A percentile compares a stretch with the other conserved stretches of the same genome.
These are phyloP conservation scores for Cinnamomum micranthum DNA, from an alignment of 164 flowering plant species.

Conservation along the genomic window DNA sequence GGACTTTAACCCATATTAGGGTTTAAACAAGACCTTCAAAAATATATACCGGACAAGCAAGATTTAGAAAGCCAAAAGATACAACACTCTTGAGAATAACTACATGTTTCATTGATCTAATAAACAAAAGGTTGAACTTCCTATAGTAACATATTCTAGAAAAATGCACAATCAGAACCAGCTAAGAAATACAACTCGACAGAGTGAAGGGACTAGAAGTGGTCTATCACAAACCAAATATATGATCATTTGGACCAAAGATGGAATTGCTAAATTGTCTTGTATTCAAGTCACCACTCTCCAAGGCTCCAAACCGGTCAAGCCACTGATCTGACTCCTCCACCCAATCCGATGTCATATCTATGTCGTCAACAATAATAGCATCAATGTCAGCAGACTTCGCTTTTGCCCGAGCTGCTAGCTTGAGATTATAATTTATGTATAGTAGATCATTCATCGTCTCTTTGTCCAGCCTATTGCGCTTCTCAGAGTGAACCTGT, in stretches of 20 bases:
- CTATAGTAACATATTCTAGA: too few relatives aligned
- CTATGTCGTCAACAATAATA: constrained; percentile 73
- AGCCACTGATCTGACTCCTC: constrained; percentile 94
- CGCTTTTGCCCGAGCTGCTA: constrained; percentile 46
- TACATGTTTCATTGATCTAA: too few relatives aligned
- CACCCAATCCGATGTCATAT: constrained; percentile 97
- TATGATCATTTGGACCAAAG: constrained; percentile 54
- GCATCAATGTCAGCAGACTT: constrained; percentile 60
- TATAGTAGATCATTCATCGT: constrained; percentile 66
- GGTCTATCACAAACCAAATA: constrained; percentile 46
- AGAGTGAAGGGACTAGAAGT: too few relatives aligned
- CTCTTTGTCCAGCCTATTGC: constrained; percentile 81
- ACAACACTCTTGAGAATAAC: too few relatives aligned
- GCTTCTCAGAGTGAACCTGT: constrained; percentile 79
- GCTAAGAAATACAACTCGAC: too few relatives aligned
- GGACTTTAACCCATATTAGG: too few relatives aligned
- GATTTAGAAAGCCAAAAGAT: too few relatives aligned
- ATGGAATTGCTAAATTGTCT: constrained; percentile 65
- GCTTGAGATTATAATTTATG: constrained; percentile 72
- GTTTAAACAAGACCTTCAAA: too few relatives aligned
- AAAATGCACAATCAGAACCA: too few relatives aligned
- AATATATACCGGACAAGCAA: too few relatives aligned
- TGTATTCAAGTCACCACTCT: constrained; percentile 76
- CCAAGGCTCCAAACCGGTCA: constrained; percentile 71
- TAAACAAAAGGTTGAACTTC: too few relatives aligned